phyloP scores from a whole-genome alignment of 768 basidiomycete species.

The Psilocybe sp. region DNA sequence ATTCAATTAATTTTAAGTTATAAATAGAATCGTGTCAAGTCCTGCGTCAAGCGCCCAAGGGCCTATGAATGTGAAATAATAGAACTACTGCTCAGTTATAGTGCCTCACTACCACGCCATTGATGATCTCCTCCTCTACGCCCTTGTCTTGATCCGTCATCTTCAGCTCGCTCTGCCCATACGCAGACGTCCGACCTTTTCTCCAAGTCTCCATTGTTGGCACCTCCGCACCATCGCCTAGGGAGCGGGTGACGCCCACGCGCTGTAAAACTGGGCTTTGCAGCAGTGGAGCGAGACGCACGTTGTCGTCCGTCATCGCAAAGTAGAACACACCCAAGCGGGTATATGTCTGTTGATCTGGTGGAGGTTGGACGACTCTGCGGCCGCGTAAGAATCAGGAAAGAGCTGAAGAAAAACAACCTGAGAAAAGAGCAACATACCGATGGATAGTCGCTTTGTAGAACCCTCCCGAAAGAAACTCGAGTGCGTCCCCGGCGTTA shows the following conservation, averaged over 20 bases:
- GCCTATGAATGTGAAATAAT: not conserved
- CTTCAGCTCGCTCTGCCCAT: conserved; percentile 46
- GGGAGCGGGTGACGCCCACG: conserved; percentile 35
- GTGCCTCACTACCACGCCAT: conserved; percentile 54
- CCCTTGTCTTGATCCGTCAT: conserved; percentile 26
- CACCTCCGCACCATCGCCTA: conserved; percentile 32
- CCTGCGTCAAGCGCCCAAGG: not conserved
- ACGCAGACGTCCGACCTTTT: conserved; percentile 46
- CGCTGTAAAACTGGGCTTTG: conserved; percentile 49
- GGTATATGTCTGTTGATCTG: conserved; percentile 45
- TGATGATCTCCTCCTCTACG: conserved; percentile 54
- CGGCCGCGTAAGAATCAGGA: not conserved
- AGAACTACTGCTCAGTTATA: conserved; percentile 36
- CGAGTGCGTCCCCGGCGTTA: conserved; percentile 57
- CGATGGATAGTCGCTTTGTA: conserved; percentile 58
- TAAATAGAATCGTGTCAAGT: no score
- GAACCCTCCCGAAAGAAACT: conserved; percentile 59
- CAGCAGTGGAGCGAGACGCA: conserved; percentile 40
- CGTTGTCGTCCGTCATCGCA: conserved; percentile 46
- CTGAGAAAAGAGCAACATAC: conserved; percentile 6
- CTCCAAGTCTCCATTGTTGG: conserved; percentile 56
- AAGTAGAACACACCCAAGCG: conserved; percentile 64
- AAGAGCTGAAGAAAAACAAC: not conserved
- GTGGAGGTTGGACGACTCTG: conserved; percentile 57
- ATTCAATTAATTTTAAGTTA: no score